phyloP scores from a whole-genome alignment of 2,329 filamentous ascomycete species.

The Ceratocystis ficicola region DNA sequence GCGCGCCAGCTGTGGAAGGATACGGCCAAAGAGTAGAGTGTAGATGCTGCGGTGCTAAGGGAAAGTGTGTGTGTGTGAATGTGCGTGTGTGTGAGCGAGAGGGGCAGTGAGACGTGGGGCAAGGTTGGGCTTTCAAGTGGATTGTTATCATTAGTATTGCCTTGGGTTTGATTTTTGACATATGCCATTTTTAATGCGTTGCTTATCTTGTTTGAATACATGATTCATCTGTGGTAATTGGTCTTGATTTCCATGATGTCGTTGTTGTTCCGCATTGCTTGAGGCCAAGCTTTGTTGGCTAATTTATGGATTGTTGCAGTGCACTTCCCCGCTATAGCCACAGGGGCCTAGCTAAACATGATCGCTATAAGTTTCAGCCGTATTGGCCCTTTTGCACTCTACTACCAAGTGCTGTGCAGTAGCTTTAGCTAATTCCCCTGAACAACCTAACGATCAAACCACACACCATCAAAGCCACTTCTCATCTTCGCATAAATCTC shows the following conservation, averaged over 20 bases:
- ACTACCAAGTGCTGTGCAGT: no score
- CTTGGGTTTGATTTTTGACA: background rate
- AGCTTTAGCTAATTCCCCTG: background rate
- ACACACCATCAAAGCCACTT: background rate
- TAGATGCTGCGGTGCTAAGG: no score
- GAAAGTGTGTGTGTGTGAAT: background rate
- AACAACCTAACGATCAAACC: background rate
- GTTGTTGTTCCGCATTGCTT: background rate
- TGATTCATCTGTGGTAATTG: background rate
- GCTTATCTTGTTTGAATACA: background rate
- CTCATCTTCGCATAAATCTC: background rate
- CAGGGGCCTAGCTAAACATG: background rate
- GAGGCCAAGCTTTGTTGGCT: background rate
- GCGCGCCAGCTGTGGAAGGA: conserved; percentile 32
- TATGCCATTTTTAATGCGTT: background rate
- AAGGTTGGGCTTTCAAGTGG: background rate
- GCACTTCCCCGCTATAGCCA: background rate
- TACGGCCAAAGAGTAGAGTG: conserved; percentile 24
- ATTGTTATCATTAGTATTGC: background rate
- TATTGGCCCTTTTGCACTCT: background rate
- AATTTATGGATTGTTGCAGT: background rate
- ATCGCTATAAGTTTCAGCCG: background rate
- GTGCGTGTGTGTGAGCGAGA: background rate
- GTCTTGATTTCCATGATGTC: background rate
- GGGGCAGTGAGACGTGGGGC: background rate